A percentile compares a stretch with the other conserved stretches of the same genome.
Evolutionary conservation across 2,329 filamentous ascomycete genomes (phyloP).

Genomic region (Fusarium tanahbumbuense): DNA sequence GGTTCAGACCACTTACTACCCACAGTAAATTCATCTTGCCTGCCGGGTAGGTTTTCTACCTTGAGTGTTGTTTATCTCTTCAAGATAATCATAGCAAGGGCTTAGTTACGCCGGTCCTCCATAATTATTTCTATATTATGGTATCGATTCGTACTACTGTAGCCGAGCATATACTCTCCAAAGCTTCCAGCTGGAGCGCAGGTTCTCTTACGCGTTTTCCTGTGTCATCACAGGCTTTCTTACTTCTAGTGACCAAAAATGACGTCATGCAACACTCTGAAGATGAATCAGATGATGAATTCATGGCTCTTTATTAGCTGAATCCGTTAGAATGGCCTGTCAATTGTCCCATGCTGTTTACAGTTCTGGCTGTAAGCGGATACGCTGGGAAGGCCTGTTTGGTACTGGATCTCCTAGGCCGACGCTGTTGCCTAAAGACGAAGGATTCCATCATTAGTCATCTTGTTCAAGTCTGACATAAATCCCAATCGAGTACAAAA

Average conservation of each 20-base stretch:
- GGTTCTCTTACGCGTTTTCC: no score
- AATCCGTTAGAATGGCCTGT: no score
- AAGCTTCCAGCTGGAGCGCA: no score
- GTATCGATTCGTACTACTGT: not conserved
- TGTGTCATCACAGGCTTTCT: no score
- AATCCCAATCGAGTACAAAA: not conserved
- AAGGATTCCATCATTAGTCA: not conserved
- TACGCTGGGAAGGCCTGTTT: not conserved
- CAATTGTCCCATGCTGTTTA: no score
- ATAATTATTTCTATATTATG: not conserved
- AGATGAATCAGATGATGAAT: no score
- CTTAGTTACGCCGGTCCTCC: not conserved
- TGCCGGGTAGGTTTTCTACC: not conserved
- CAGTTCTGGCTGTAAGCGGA: not conserved
- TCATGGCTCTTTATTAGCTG: no score
- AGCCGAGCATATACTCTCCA: fast-evolving
- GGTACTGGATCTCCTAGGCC: not conserved
- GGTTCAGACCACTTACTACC: no score
- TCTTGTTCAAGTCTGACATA: not conserved
- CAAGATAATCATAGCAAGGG: no score
- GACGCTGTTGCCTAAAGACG: not conserved
- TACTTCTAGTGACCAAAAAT: no score
- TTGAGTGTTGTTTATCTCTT: not conserved
- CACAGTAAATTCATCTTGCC: not conserved
- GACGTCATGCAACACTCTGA: no score